These are phyloP conservation scores for Penicillium psychrofluorescens DNA, from an alignment of 495 filamentous ascomycete species.

Conservation along the genomic window DNA sequence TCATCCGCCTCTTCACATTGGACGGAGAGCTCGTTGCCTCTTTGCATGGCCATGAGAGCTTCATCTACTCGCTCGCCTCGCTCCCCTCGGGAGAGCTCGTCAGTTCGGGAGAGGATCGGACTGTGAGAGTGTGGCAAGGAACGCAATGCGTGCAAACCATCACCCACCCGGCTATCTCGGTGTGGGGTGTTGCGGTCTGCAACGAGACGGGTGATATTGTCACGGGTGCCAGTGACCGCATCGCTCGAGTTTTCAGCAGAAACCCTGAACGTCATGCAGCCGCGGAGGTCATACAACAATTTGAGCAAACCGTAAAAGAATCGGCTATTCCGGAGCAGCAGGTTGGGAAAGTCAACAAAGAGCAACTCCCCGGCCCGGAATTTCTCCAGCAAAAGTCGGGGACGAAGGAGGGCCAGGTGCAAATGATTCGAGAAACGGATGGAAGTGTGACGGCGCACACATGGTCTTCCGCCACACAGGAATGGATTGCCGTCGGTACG, in stretches of 20 bases:
- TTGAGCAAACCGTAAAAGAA: constrained; percentile 71
- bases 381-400: constrained; percentile 74
- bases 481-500: constrained; percentile 85
- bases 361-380: constrained; percentile 77
- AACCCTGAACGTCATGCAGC: constrained; percentile 62
- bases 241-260: constrained; percentile 80
- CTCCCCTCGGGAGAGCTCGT: constrained; percentile 81
- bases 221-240: constrained; percentile 82
- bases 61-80: constrained; percentile 80
- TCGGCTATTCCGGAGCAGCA: constrained; percentile 84
- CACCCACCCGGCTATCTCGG: constrained; percentile 93
- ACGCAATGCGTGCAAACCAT: constrained; percentile 87
- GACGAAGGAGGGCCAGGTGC: constrained; percentile 87
- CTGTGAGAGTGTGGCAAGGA: constrained; percentile 79
- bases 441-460: constrained; percentile 74
- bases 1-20: constrained; percentile 78
- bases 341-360: constrained; percentile 77
- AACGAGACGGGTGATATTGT: constrained; percentile 82
- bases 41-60: constrained; percentile 84
- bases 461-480: constrained; percentile 60
- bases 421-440: constrained; percentile 77
- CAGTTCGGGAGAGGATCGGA: constrained; percentile 89
- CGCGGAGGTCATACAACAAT: constrained; percentile 49
- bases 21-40: constrained; percentile 64
- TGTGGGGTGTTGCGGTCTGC: constrained; percentile 85